Conservation (phyloP, 257 asterid species). For the Nicotiana obtusifolia region DNA sequence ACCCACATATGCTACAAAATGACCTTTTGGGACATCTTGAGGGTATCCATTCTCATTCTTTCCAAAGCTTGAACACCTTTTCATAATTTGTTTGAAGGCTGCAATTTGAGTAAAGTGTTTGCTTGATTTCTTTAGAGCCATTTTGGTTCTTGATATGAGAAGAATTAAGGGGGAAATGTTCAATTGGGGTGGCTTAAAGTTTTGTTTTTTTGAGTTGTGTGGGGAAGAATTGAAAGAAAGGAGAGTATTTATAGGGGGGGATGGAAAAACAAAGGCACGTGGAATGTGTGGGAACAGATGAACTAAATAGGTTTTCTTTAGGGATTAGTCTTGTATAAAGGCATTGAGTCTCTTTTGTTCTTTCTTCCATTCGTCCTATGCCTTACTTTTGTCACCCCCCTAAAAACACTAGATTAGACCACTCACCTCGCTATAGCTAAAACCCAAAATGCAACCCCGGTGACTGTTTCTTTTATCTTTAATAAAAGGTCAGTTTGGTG, state of each 20-base stretch:
- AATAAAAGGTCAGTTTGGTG: background rate
- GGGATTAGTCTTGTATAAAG: background rate
- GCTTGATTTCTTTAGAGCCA: slow-evolving; percentile 15
- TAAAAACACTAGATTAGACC: background rate
- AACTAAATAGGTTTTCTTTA: background rate
- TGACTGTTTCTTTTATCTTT: background rate
- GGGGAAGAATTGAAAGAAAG: background rate
- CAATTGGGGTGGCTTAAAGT: background rate
- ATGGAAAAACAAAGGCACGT: background rate
- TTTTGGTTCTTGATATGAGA: background rate
- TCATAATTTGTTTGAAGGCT: slow-evolving; percentile 14
- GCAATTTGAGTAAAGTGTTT: slow-evolving; percentile 9
- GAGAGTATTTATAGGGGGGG: background rate
- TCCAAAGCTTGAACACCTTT: slow-evolving; percentile 18
- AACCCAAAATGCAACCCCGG: background rate
- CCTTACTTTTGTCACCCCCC: background rate
- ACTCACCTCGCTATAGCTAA: background rate
- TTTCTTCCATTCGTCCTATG: background rate
- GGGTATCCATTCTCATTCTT: slow-evolving; percentile 7
- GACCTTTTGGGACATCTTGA: slow-evolving; percentile 18
- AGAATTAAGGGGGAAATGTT: background rate
- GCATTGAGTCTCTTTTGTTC: slow-evolving; percentile 3
- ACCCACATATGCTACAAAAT: slow-evolving; percentile 19
- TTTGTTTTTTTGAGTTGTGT: background rate
- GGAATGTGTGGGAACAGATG: background rate